Evolutionary conservation across 2,329 filamentous ascomycete genomes (phyloP), one percentile per base, ranked within the genome.

Genomic region (Aureobasidium mangrovei): DNA sequence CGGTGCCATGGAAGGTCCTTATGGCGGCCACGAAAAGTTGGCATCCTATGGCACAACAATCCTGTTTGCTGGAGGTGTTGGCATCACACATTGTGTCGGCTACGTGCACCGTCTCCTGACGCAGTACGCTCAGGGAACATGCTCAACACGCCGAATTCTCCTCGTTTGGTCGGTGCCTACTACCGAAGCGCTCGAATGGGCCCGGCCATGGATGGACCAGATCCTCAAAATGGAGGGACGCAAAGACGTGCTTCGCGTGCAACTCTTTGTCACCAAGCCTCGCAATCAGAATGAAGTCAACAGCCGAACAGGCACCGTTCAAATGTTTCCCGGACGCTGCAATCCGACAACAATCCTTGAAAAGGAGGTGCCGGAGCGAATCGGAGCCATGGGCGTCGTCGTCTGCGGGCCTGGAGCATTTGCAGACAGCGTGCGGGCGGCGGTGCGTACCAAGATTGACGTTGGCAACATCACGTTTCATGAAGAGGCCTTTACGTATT

Each of bases 101-200:
- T 85, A 88, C 66, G 79, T 91, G 38, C 82, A 84, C 55, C 81
- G 88, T 59, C 78, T 91, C 1, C 80, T 91, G 29, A 73, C 77
- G 4, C 85, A 85, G 38, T 86, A 80, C 66, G 77, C 78, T 57
- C 81, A 84, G 58, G 82, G 83, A 55, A 88, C 83, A 0, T 82
- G 85, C 4, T 84, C 85, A 1, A 82, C 84, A 1, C 81, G 84
- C 58, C 86, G 83, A 65, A 77, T 91, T 47, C 74, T 88, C 4
- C 77, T 91, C 27, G 81, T 90, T 39, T 91, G 87, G 87, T 83
- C 83, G 46, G 86, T 91, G 55, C 86, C 87, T 63, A 85, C 80
- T 62, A 84, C 84, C 4, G 81, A 84, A 55, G 74, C 76, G 49
- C 74, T 85, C 12, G 74, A 78, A 61, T 85, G 82, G 82, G 76